These are phyloP conservation scores for Phytophthora ohioensis DNA, from an alignment of 352 stramenopile species.

Conservation along the genomic window DNA sequence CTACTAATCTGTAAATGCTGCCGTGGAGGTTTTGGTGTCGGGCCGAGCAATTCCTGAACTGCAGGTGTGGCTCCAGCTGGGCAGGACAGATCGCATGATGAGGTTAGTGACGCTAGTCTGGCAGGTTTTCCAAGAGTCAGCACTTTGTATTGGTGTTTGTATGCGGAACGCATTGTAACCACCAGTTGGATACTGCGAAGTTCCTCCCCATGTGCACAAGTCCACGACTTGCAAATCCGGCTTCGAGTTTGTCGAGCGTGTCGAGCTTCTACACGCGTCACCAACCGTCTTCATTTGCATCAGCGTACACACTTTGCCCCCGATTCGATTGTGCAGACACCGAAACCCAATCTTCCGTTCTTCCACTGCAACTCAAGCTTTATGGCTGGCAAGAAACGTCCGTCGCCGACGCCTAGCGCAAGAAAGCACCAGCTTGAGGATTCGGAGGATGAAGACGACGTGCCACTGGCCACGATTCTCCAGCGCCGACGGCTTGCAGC, in stretches of 20 bases:
- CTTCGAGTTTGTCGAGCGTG: neutral
- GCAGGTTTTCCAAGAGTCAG: conserved; percentile 33
- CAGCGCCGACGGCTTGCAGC: conserved; percentile 19
- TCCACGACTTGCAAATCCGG: neutral
- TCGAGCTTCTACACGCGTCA: conserved; percentile 28
- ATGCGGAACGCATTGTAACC: conserved; percentile 2
- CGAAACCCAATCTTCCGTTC: neutral
- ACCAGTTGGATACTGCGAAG: conserved; percentile 30
- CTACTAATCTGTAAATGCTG: conserved; percentile 34
- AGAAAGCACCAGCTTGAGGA: neutral
- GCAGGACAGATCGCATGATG: conserved; percentile 29
- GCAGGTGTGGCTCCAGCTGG: conserved; percentile 25
- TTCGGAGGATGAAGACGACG: conserved; percentile 37
- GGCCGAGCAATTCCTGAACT: conserved; percentile 28
- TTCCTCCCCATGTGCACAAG: conserved; percentile 11
- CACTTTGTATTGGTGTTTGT: conserved; percentile 15
- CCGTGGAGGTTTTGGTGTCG: conserved; percentile 5
- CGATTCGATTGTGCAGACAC: conserved; percentile 23
- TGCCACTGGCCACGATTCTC: conserved; percentile 30
- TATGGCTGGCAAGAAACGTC: conserved; percentile 28
- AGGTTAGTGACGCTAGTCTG: conserved; percentile 23
- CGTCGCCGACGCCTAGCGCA: neutral
- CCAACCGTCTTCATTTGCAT: conserved; percentile 26
- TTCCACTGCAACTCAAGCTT: conserved; percentile 3
- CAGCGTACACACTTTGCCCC: conserved; percentile 14